These are phyloP conservation scores for Mixia osmundae DNA, from an alignment of 1,284 basidiomycete species.

Conservation along the genomic window DNA sequence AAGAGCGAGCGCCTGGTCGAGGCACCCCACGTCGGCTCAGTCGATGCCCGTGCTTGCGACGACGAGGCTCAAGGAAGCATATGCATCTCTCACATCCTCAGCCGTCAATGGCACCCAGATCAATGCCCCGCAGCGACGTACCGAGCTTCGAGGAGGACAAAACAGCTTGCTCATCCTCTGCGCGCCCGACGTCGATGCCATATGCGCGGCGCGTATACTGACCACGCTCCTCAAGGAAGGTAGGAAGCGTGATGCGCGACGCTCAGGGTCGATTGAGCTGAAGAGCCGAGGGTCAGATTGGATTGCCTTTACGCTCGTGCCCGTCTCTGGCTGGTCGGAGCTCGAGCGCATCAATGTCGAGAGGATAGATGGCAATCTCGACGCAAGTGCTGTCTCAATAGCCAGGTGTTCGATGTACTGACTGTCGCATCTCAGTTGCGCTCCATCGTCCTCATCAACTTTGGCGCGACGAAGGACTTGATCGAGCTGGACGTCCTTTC, in stretches of 20 bases:
- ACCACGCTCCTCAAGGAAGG: slow-evolving; percentile 67
- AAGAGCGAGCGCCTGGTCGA: too few relatives aligned
- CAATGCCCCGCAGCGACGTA: too few relatives aligned
- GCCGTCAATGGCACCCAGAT: too few relatives aligned
- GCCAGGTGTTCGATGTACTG: background rate
- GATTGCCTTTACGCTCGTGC: slow-evolving; percentile 67
- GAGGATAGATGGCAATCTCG: slow-evolving; percentile 7
- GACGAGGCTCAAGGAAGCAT: too few relatives aligned
- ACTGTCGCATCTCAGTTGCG: slow-evolving; percentile 37
- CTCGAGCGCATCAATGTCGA: slow-evolving; percentile 33
- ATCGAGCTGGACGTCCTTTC: slow-evolving; percentile 29
- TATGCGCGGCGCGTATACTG: slow-evolving; percentile 72
- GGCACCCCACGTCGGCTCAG: too few relatives aligned
- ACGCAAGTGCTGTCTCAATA: background rate
- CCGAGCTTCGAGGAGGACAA: too few relatives aligned
- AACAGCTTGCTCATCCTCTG: slow-evolving; percentile 46
- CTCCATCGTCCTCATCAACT: slow-evolving; percentile 73
- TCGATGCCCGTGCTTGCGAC: too few relatives aligned
- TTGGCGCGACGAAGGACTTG: slow-evolving; percentile 71
- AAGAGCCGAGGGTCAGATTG: too few relatives aligned
- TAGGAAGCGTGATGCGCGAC: too few relatives aligned
- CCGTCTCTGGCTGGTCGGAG: slow-evolving; percentile 66
- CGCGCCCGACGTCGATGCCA: slow-evolving; percentile 66
- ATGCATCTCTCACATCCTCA: too few relatives aligned
- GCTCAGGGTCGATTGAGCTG: too few relatives aligned